A percentile compares a stretch with the other conserved stretches of the same genome.
Evolutionary conservation across 2,329 filamentous ascomycete genomes (phyloP).

Genomic region (Colletotrichum sp.): DNA sequence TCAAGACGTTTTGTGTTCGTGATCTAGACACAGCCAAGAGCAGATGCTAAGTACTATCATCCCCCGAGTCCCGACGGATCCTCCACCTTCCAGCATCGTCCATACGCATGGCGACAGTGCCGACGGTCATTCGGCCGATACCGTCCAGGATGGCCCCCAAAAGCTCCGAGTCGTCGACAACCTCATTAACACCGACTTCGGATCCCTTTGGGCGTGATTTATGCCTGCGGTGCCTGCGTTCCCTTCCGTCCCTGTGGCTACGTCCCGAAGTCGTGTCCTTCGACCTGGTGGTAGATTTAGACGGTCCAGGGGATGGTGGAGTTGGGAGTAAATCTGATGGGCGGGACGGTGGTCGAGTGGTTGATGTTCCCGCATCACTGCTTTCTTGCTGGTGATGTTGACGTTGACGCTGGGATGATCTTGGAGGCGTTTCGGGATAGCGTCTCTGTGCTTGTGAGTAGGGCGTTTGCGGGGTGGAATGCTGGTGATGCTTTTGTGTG

Average conservation of each 20-base stretch:
- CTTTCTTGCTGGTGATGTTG: neutral
- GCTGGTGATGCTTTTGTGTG: neutral
- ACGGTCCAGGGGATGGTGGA: neutral
- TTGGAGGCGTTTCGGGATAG: neutral
- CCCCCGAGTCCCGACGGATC: conserved; percentile 26
- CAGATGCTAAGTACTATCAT: neutral
- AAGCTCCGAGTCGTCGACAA: conserved; percentile 32
- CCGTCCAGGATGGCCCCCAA: conserved; percentile 40
- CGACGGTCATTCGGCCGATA: conserved; percentile 35
- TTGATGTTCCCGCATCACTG: neutral
- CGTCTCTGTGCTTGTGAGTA: neutral
- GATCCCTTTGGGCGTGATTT: neutral
- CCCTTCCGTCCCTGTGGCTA: neutral
- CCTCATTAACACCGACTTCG: neutral
- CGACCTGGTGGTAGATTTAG: neutral
- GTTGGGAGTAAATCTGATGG: neutral
- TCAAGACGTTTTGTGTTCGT: neutral
- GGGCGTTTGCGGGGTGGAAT: neutral
- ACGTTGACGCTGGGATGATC: neutral
- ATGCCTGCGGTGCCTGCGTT: neutral
- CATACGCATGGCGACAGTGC: conserved; percentile 32
- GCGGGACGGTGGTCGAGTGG: neutral
- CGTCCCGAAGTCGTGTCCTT: neutral
- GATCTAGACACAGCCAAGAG: neutral
- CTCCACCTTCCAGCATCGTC: conserved; percentile 47